Evolutionary conservation across 176 grass and related monocot species (phyloP), one percentile per base, ranked within the genome.

Genomic region (Ensete ventricosum): DNA sequence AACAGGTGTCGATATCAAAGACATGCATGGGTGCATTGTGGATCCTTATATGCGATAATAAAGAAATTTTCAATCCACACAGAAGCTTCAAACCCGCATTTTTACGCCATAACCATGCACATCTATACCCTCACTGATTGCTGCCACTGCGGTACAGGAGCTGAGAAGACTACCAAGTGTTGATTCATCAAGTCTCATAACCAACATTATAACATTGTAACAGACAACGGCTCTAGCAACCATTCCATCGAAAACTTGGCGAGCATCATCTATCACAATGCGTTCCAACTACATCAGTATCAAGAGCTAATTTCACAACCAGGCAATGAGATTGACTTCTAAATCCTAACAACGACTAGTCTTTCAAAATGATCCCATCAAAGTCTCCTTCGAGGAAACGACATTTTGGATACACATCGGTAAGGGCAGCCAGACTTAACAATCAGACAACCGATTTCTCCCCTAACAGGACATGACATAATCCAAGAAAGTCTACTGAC

Each of bases 131-230:
- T 93, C 94, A 55, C 85, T 87, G 9, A 53, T 65, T 21, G 81
- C 85, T 6, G 88, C 78, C 65, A 84, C 79, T 75, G 87, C 67
- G 20, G 87, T 90, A 51, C 94, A 97, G 12, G 88, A 87, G 60
- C 88, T 97, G 25, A 97, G 81, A 64, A 89, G 59, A 17, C 83
- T 89, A 50, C 88, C 78, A 78, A 93, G 78, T n/a, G 87, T 97
- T 64, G 87, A 67, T 67, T 97, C 90, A 26, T 97, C 93, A 1
- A 90, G 85, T 79, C 75, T 82, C 64, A 54, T 91, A 88, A 83
- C 90, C 87, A 57, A 87, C 90, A 97, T 69, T 62, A 93, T 89
- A 29, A 85, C 81, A 62, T 93, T 97, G 90, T 90, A 97, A 54
- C 85, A 85, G 8, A 97, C 55, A 54, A 86, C 63, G 71, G 80